Evolutionary conservation across 1,284 basidiomycete species (phyloP).

Genomic region (Ustilago tritici): DNA sequence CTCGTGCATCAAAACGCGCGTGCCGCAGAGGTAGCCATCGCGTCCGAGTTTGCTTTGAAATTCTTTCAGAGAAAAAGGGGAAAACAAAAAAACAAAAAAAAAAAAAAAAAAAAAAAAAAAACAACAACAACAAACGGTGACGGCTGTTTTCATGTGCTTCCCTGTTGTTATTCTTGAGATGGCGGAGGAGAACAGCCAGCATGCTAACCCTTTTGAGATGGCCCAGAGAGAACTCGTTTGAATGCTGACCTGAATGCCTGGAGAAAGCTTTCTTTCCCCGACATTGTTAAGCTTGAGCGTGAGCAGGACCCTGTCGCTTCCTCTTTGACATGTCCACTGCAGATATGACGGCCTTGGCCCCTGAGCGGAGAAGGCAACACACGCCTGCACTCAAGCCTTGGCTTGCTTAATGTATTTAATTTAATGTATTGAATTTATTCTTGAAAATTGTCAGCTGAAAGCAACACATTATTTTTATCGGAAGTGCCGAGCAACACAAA

Average conservation of each 20-base stretch:
- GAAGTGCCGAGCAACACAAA: conserved; percentile 4
- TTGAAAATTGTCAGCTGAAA: conserved; percentile 11
- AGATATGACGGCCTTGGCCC: neutral
- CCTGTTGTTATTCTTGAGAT: neutral
- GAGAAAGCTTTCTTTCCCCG: conserved; percentile 11
- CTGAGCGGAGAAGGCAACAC: neutral
- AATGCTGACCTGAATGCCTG: neutral
- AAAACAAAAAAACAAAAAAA: neutral
- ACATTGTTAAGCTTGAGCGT: neutral
- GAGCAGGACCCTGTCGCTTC: conserved; percentile 7
- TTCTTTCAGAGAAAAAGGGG: neutral
- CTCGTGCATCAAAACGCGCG: conserved; percentile 8
- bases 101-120: conserved; percentile 4
- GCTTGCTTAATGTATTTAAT: no score
- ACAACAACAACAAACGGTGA: no score
- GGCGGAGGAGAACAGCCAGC: neutral
- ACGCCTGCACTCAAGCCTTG: neutral
- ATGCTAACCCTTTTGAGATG: neutral
- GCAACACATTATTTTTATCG: conserved; percentile 14
- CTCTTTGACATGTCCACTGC: neutral
- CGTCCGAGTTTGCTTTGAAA: conserved; percentile 17
- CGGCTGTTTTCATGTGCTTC: conserved; percentile 6
- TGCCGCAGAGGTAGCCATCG: conserved; percentile 1
- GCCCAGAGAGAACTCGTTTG: neutral
- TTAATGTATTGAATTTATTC: no score